These are phyloP conservation scores for Tripterygium wilfordii DNA, from an alignment of 177 flowering plant genomes.

Conservation along the genomic window DNA sequence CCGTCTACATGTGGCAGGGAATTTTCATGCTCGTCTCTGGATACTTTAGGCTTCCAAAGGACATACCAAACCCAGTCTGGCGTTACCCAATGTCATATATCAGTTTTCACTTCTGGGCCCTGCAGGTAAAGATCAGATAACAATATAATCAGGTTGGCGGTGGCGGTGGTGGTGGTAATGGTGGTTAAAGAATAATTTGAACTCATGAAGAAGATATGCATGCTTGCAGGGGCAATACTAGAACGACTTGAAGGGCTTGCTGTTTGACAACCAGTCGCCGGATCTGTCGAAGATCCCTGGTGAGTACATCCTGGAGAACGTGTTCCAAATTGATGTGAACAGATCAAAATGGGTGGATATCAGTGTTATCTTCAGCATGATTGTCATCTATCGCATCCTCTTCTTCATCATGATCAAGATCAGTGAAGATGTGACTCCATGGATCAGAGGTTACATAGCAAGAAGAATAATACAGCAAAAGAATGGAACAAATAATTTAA, in stretches of 20 bases:
- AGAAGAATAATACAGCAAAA: constrained; percentile 65
- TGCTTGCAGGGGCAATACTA: constrained; percentile 80
- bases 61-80: constrained; percentile 93
- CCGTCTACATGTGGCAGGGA: constrained; percentile 49
- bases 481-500: constrained; percentile 28
- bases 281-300: constrained; percentile 65
- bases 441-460: constrained; percentile 80
- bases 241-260: constrained; percentile 70
- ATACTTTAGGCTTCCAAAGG: constrained; percentile 90
- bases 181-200: not conserved
- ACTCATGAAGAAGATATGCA: not conserved
- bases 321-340: constrained; percentile 73
- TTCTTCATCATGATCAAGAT: constrained; percentile 86
- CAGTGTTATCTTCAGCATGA: constrained; percentile 74
- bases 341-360: constrained; percentile 87
- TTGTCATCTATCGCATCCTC: constrained; percentile 65
- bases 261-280: constrained; percentile 68
- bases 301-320: constrained; percentile 60
- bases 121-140: constrained; percentile 62
- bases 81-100: constrained; percentile 96
- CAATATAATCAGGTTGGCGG: not conserved
- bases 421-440: constrained; percentile 87
- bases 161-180: not conserved
- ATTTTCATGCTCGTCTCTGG: constrained; percentile 97
- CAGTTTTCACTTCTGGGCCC: constrained; percentile 95